These are phyloP conservation scores for Nemania sp. DNA, from an alignment of 2,329 filamentous ascomycete species.

Conservation along the genomic window DNA sequence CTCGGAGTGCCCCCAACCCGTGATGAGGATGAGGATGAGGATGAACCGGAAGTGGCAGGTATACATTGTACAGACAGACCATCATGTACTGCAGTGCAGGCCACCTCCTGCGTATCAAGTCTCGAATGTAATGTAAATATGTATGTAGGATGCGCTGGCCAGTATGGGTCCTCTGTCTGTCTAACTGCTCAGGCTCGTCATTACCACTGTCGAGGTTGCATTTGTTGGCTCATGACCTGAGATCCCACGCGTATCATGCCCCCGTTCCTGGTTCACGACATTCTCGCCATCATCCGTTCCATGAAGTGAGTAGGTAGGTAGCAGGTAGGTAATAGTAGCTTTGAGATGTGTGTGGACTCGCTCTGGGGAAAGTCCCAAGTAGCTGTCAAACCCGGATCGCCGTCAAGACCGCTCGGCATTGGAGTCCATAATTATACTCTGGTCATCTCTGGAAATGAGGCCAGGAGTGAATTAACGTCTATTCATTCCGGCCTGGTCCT, in stretches of 20 bases:
- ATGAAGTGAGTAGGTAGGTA: not conserved
- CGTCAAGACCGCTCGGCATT: not conserved
- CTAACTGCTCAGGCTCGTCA: constrained; percentile 21
- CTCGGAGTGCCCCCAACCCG: constrained; percentile 10
- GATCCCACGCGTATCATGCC: constrained; percentile 28
- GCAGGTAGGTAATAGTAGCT: no score
- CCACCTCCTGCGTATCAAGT: constrained; percentile 9
- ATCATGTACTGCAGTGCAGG: constrained; percentile 16
- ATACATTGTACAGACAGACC: constrained; percentile 23
- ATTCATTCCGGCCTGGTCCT: constrained; percentile 11
- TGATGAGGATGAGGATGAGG: constrained; percentile 9
- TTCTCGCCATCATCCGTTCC: constrained; percentile 10
- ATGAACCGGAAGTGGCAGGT: constrained; percentile 15
- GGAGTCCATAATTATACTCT: not conserved
- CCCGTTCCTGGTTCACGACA: constrained; percentile 22
- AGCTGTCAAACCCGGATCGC: not conserved
- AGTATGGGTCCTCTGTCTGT: constrained; percentile 24
- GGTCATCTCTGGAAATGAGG: constrained; percentile 16
- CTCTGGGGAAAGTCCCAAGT: not conserved
- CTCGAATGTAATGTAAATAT: constrained; percentile 14
- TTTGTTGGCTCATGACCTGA: constrained; percentile 20
- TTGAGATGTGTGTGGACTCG: not conserved
- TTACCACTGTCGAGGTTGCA: constrained; percentile 27
- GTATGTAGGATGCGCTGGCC: constrained; percentile 30
- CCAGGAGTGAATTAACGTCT: not conserved